These are phyloP conservation scores for Aspergillus vadensis DNA, from an alignment of 2,329 filamentous ascomycete species.

Conservation along the genomic window DNA sequence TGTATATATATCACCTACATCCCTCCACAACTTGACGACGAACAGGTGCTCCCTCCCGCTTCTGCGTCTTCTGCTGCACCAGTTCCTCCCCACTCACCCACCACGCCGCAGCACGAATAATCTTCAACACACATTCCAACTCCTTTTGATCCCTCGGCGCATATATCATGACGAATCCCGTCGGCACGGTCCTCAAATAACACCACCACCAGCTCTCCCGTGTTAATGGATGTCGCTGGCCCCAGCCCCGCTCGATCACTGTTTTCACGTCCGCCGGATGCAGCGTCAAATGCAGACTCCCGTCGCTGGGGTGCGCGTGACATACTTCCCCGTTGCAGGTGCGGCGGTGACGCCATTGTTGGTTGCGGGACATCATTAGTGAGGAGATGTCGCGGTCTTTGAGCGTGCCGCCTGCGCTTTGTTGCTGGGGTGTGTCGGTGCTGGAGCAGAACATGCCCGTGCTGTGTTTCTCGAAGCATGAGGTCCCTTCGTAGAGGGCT, in stretches of 20 bases:
- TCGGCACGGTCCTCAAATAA: constrained; percentile 67
- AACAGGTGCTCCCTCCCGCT: not conserved
- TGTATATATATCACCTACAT: not conserved
- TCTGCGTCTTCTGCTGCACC: not conserved
- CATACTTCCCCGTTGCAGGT: constrained; percentile 71
- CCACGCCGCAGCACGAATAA: constrained; percentile 75
- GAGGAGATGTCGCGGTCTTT: not conserved
- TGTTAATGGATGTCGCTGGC: constrained; percentile 62
- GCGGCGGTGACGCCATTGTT: constrained; percentile 15
- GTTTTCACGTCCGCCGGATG: constrained; percentile 75
- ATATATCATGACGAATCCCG: constrained; percentile 80
- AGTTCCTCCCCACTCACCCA: constrained; percentile 44
- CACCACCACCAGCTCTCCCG: constrained; percentile 61
- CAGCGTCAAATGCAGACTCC: constrained; percentile 76
- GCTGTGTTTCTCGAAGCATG: constrained; percentile 81
- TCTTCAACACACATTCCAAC: constrained; percentile 65
- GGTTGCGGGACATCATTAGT: not conserved
- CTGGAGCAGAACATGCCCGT: constrained; percentile 67
- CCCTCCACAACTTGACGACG: not conserved
- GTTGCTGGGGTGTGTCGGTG: not conserved
- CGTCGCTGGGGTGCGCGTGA: constrained; percentile 76
- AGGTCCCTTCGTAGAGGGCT: constrained; percentile 63
- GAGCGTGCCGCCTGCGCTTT: not conserved
- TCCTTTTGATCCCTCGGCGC: constrained; percentile 72
- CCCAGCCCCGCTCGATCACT: constrained; percentile 76